Base-by-base conservation (phyloP, 139 green algal genomes). In the Eudorina sp. region DNA sequence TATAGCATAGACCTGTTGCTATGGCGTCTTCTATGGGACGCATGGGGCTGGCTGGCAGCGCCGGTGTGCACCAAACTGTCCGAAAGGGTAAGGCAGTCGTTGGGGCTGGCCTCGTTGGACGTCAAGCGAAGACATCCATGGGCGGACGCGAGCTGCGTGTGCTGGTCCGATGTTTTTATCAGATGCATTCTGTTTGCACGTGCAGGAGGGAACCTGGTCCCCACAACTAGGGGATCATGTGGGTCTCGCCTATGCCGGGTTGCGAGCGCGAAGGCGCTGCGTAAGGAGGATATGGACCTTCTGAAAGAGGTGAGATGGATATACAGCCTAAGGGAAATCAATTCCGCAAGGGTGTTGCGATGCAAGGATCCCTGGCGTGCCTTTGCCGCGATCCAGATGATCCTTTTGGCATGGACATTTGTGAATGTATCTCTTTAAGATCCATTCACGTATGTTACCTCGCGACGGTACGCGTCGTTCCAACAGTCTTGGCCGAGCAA, bases 21-120 rank as follows among this genome's bases (percentile, higher is more conserved):
- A 85, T 85, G 79, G 79, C 79, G 55, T 74, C 79, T 31, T 68
- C 46, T 13, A 78, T 87, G 81, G 81, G 81, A 4, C 81, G 81
- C 21, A 40, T 68, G 45, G 62, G 64, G 31, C 45, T 68, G 45
- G 29, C 45, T 23, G 34, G 64, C 7, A 40, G 46, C 31, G n/a
- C 46, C 27, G 31, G 60, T 23, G 41, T 60, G 8, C 80, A 76
- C 9, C 40, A 43, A 21, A 36, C n/a, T 53, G 64, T 87, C 25
- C 45, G 81, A 3, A 53, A 68, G 45, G 81, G 81, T 78, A 76
- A 76, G 60, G 5, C 16, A 85, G 79, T 60, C 55, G 40, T 86
- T 76, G 58, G 78, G 38, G 8, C 14, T n/a, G 58, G 21, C 19
- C 41, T 13, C 7, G 18, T 79, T 41, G 8, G 18, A 68, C 66